Evolutionary conservation across 441 rosid species (phyloP), one percentile per base, ranked within the genome.

Genomic region (Cnidoscolus chayamansa): DNA sequence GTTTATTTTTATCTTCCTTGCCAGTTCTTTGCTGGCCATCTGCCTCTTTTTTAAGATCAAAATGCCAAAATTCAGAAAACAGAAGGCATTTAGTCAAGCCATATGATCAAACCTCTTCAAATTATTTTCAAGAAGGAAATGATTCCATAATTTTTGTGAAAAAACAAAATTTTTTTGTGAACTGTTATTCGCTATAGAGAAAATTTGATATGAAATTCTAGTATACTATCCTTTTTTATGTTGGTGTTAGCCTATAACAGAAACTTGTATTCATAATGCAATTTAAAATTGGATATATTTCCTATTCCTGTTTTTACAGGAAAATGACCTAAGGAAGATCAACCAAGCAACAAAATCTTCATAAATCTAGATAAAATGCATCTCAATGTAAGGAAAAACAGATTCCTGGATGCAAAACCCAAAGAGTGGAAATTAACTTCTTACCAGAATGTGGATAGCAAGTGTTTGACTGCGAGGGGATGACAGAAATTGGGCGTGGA

Each of bases 361-460:
- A 31, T 43, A 65, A 47, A 11, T 65, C n/a, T 45, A 47, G 17
- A 13, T 17, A 16, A 65, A 4, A 6, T 10, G 6, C 11, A 13
- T 25, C 43, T 49, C 37, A 43, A 66, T 37, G 30, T 25, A 10
- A 66, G 25, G 40, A 48, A 32, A 58, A 65, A 35, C 25, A 50
- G 32, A 53, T 49, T 37, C 31, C 15, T 58, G 25, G 17, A 63
- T 10, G 55, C 48, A 17, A 64, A 51, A 49, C 15, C 17, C 63
- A 64, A 56, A 35, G 53, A 58, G 57, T 49, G 54, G 58, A 45
- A 60, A 20, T 58, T 62, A 17, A 45, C 25, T 47, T 50, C 65
- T 69, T 71, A 81, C 85, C 86, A 17, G 74, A 59, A 50, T 70
- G 81, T 77, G 65, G 74, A 74, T 73, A n/a, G 71, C 30, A 68